These are phyloP conservation scores for Dendrostoma leiphaemia DNA, from an alignment of 2,329 filamentous ascomycete genomes.

Conservation along the genomic window DNA sequence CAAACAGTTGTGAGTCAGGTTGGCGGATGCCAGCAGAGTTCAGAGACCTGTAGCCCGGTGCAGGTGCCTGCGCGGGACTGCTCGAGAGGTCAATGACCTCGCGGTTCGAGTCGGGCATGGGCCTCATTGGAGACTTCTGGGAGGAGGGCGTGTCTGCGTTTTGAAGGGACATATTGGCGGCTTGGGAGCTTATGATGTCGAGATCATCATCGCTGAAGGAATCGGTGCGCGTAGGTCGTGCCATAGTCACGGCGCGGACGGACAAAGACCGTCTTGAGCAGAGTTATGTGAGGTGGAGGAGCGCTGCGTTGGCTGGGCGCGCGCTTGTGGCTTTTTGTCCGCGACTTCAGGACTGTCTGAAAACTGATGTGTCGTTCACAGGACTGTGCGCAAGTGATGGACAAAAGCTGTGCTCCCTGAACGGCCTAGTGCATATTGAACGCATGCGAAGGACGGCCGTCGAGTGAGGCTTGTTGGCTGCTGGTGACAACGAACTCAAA, in stretches of 20 bases:
- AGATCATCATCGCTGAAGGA: constrained; percentile 38
- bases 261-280: background rate
- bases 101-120: constrained; percentile 31
- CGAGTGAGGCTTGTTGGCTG: background rate
- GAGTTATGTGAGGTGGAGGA: background rate
- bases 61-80: constrained; percentile 24
- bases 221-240: constrained; percentile 25
- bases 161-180: constrained; percentile 22
- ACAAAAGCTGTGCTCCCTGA: background rate
- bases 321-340: no score
- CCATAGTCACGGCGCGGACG: constrained; percentile 17
- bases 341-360: no score
- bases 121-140: constrained; percentile 34
- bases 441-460: background rate
- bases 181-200: constrained; percentile 32
- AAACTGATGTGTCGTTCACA: background rate
- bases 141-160: constrained; percentile 9
- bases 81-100: constrained; percentile 29
- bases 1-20: constrained; percentile 31
- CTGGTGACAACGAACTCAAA: background rate
- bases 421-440: background rate
- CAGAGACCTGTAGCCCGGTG: constrained; percentile 6
- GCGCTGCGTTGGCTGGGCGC: background rate
- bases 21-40: constrained; percentile 11
- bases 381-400: background rate